These are phyloP conservation scores for Trapa bicornis DNA, from an alignment of 345 rosid genomes.

Conservation along the genomic window DNA sequence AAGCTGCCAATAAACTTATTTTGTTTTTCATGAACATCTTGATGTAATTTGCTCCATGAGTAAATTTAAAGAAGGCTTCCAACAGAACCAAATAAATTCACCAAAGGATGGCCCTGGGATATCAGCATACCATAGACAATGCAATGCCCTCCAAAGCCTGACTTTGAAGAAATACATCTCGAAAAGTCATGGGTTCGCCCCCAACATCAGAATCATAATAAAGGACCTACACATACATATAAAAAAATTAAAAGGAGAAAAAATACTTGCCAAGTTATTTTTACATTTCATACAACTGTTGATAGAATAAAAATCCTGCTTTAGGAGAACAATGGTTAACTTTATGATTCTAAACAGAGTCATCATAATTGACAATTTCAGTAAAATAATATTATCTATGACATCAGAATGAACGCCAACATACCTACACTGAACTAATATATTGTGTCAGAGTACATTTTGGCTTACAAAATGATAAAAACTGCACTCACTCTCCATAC, in stretches of 20 bases:
- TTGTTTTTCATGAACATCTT: too few species aligned
- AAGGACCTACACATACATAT: conserved; percentile 38
- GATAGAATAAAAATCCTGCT: neutral
- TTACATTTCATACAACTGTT: neutral
- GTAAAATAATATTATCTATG: neutral
- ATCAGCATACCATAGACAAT: conserved; percentile 60
- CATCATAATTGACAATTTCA: neutral
- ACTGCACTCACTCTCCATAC: neutral
- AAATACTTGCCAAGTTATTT: neutral
- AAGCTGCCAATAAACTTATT: neutral
- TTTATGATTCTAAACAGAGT: neutral
- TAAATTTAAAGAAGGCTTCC: neutral
- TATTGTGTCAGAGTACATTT: too few species aligned
- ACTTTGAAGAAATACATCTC: conserved; percentile 86
- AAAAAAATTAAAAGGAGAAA: neutral
- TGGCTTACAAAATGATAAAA: neutral
- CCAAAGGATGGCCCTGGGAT: neutral
- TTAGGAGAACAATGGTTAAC: neutral
- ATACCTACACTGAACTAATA: neutral
- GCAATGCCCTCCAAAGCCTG: conserved; percentile 90
- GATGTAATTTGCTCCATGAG: neutral
- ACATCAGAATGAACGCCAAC: neutral
- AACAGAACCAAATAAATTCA: neutral
- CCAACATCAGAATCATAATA: conserved; percentile 78
- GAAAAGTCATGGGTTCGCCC: conserved; percentile 72